phyloP scores from a whole-genome alignment of 768 basidiomycete species.

The Chalciporus chontae region DNA sequence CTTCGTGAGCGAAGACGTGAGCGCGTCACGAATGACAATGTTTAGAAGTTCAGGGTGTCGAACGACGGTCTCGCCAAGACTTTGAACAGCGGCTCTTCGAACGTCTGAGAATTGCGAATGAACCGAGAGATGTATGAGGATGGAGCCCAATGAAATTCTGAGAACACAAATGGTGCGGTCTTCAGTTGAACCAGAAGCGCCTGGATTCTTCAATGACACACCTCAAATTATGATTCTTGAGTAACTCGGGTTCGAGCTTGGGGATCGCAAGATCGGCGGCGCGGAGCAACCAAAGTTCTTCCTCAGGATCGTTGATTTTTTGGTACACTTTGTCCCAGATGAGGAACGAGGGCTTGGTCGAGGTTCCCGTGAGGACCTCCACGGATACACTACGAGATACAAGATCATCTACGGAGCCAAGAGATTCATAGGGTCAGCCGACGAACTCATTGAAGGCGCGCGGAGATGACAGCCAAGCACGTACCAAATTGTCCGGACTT shows the following conservation, averaged over 20 bases:
- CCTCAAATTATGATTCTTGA: constrained; percentile 55
- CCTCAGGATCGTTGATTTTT: constrained; percentile 56
- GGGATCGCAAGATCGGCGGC: constrained; percentile 51
- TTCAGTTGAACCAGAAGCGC: background rate
- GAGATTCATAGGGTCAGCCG: constrained; percentile 1
- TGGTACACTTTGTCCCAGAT: constrained; percentile 86
- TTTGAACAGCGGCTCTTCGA: constrained; percentile 43
- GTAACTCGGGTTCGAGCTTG: constrained; percentile 47
- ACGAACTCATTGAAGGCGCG: background rate
- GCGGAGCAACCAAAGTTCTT: constrained; percentile 75
- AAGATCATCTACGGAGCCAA: constrained; percentile 36
- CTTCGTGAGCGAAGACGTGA: constrained; percentile 45
- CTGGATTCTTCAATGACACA: constrained; percentile 16
- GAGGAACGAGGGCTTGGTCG: constrained; percentile 79
- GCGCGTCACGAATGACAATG: constrained; percentile 55
- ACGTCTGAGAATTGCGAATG: constrained; percentile 53
- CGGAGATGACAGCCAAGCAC: constrained; percentile 18
- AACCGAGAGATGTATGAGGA: constrained; percentile 66
- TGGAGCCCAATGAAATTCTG: constrained; percentile 61
- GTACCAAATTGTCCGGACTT: constrained; percentile 52
- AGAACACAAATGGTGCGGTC: background rate
- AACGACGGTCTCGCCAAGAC: constrained; percentile 39
- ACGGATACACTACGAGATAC: constrained; percentile 47
- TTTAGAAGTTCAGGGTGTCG: constrained; percentile 47
- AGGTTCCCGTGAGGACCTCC: constrained; percentile 43